Evolutionary conservation across 495 filamentous ascomycete species (phyloP), one percentile per base, ranked within the genome.

Genomic region (Astrocystis sublimbata): DNA sequence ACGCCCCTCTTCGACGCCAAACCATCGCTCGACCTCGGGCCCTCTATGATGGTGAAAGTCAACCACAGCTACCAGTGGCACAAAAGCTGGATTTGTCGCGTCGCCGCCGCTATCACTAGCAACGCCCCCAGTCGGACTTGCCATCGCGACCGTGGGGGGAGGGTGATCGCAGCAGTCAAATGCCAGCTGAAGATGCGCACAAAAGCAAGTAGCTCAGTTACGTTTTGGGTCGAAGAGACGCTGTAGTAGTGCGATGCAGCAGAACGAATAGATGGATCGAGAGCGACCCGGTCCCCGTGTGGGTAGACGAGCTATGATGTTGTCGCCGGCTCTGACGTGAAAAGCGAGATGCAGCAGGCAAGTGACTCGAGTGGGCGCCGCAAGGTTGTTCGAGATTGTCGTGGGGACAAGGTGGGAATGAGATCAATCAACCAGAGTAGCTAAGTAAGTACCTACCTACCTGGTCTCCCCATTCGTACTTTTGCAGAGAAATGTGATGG

Each of bases 41-140:
- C 94, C 94, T 74, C 94, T 86, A 65, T 92, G 92, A 81, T 98
- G 94, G 80, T 98, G 93, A 73, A 98, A 98, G 75, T 92, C 93
- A 64, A 98, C 93, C 62, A 98, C 89, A 75, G 89, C 87, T 54
- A 97, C 90, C 74, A 97, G 74, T 17, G 88, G 88, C 38, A 74
- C 64, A 58, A 84, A 85, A 53, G 73, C 65, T 6, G 42, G 5
- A 21, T 17, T 55, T 15, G 4, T 12, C 26, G 23, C 65, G n/a
- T 45, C 26, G n/a, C 41, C 49, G 12, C 58, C 28, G 33, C 46
- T 38, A 13, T 60, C 42, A 12, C 58, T 33, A 47, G n/a, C 42
- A 35, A 36, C 52, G 26, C 36, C 49, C 31, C 49, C 63, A 19
- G 53, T 50, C 55, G 65, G 41, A 19, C 45, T 61, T 41, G 70